These are phyloP conservation scores for Cercospora sojina DNA, from an alignment of 2,329 filamentous ascomycete species.

Conservation along the genomic window DNA sequence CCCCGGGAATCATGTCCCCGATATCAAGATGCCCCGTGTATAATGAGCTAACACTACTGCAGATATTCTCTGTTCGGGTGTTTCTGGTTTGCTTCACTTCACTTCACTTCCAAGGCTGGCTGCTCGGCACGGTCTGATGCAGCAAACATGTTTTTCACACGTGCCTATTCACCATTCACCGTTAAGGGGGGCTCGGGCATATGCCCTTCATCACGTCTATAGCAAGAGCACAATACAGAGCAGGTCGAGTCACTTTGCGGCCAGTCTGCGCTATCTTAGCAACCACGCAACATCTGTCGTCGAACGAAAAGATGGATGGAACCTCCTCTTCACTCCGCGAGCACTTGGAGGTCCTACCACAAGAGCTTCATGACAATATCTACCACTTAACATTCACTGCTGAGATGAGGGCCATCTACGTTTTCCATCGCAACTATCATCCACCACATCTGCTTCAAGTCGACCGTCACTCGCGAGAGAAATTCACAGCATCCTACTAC, in stretches of 20 bases:
- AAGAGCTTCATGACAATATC: conserved; percentile 13
- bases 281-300: not conserved
- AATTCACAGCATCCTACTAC: not conserved
- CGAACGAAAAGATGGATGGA: not conserved
- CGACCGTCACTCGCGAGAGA: not conserved
- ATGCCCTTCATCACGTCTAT: no score
- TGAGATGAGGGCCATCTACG: not conserved
- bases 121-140: not conserved
- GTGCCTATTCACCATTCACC: no score
- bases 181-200: no score
- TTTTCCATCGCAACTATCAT: not conserved
- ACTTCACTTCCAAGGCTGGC: not conserved
- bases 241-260: not conserved
- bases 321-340: not conserved
- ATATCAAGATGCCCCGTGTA: not conserved
- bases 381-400: not conserved
- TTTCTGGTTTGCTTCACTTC: not conserved
- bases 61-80: no score
- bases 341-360: not conserved
- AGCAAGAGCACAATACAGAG: no score
- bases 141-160: not conserved
- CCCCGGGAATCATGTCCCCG: not conserved
- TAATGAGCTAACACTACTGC: not conserved
- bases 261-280: not conserved
- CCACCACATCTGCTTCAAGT: conserved; percentile 2